Evolutionary conservation across 805 yeast species (phyloP).

Genomic region (Candida ovalis): DNA sequence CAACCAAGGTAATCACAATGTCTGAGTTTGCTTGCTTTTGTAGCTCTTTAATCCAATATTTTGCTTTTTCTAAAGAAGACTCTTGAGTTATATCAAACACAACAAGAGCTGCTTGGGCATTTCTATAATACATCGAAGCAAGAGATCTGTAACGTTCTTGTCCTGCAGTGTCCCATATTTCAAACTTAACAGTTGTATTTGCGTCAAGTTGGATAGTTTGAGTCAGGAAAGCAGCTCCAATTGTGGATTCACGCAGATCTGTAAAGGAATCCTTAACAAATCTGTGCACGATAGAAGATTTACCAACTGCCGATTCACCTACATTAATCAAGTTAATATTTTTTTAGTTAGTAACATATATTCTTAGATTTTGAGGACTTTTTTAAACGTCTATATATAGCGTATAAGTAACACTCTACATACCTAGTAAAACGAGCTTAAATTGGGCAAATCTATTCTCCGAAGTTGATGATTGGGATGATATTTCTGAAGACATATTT

Average conservation of each 20-base stretch:
- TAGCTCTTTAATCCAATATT: conserved; percentile 73
- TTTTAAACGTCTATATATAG: too few species aligned
- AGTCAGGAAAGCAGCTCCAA: conserved; percentile 81
- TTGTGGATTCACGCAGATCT: conserved; percentile 72
- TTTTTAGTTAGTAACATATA: too few species aligned
- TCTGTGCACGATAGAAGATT: conserved; percentile 62
- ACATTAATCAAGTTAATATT: background rate
- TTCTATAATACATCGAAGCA: conserved; percentile 81
- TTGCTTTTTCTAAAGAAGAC: conserved; percentile 66
- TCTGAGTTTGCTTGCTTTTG: conserved; percentile 75
- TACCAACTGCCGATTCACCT: conserved; percentile 71
- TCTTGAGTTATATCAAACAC: conserved; percentile 72
- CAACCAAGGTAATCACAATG: conserved; percentile 78
- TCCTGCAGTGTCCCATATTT: conserved; percentile 87
- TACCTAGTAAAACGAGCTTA: conserved; percentile 52
- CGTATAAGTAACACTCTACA: conserved; percentile 12
- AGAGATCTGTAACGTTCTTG: conserved; percentile 75
- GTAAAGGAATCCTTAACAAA: conserved; percentile 73
- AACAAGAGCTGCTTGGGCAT: conserved; percentile 75
- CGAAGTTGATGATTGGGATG: conserved; percentile 16
- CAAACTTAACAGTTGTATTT: conserved; percentile 58
- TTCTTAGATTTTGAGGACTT: too few species aligned
- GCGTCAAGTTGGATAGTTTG: conserved; percentile 58
- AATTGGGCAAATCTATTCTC: conserved; percentile 43
- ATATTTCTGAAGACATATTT: conserved; percentile 5